These are phyloP conservation scores for Amphibolis antarctica DNA, from an alignment of 106 monocot species.

Conservation along the genomic window DNA sequence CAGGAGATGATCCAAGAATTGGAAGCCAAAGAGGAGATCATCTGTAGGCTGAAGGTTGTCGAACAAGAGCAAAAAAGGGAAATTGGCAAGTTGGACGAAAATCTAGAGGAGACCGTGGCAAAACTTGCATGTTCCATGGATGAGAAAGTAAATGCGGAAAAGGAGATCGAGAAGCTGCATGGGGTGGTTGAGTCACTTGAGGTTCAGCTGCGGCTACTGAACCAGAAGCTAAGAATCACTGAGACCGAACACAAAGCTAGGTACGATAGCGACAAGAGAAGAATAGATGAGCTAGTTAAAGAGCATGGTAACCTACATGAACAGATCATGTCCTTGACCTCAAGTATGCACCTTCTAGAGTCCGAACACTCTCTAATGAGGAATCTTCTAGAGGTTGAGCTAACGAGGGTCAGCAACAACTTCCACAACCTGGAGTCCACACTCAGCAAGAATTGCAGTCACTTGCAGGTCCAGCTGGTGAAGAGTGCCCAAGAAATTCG, in stretches of 20 bases:
- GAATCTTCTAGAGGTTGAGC: slow-evolving; percentile 13
- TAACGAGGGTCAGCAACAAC: neutral
- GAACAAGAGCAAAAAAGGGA: slow-evolving; percentile 29
- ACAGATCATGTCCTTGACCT: slow-evolving; percentile 12
- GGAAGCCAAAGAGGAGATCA: slow-evolving; percentile 15
- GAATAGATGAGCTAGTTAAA: slow-evolving; percentile 22
- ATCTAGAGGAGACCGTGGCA: slow-evolving; percentile 16
- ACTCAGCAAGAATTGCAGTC: too few relatives aligned
- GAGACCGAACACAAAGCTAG: slow-evolving; percentile 54
- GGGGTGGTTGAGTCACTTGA: slow-evolving; percentile 36
- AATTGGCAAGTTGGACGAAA: slow-evolving; percentile 20
- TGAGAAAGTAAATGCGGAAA: slow-evolving; percentile 24
- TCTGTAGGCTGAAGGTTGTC: slow-evolving; percentile 14
- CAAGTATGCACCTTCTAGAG: slow-evolving; percentile 15
- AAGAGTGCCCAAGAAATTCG: slow-evolving; percentile 25
- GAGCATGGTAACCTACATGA: slow-evolving; percentile 30
- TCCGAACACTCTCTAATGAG: slow-evolving; percentile 24
- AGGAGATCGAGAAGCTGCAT: slow-evolving; percentile 23
- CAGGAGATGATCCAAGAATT: slow-evolving; percentile 16
- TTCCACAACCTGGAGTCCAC: slow-evolving; percentile 8
- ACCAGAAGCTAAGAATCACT: slow-evolving; percentile 61
- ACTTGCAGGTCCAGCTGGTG: too few relatives aligned
- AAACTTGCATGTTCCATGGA: slow-evolving; percentile 26
- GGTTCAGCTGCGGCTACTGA: slow-evolving; percentile 53
- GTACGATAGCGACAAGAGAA: slow-evolving; percentile 23